Evolutionary conservation across 805 yeast genomes (phyloP).

Genomic region (Yamadazyma insecticola): DNA sequence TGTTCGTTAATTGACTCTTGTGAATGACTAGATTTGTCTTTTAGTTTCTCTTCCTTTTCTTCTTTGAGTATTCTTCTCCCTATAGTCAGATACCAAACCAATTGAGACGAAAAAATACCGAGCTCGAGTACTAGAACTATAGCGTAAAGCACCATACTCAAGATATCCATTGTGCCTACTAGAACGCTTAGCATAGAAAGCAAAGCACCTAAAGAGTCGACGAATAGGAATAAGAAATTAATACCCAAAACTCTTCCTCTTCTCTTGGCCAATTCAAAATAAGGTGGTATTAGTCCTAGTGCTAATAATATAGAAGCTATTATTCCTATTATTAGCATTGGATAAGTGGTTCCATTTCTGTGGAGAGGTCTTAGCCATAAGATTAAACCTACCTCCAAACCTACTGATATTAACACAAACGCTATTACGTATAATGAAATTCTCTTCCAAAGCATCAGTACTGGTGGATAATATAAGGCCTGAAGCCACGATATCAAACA

Average conservation of each 20-base stretch:
- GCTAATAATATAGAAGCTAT: conserved; percentile 74
- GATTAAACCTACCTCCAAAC: conserved; percentile 65
- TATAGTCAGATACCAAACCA: conserved; percentile 55
- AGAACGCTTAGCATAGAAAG: conserved; percentile 60
- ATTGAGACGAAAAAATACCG: conserved; percentile 71
- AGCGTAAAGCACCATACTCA: conserved; percentile 74
- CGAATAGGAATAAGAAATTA: conserved; percentile 68
- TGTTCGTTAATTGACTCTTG: no score
- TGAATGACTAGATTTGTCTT: background rate
- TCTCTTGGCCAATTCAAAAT: conserved; percentile 75
- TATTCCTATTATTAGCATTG: conserved; percentile 73
- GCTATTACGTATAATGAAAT: conserved; percentile 29
- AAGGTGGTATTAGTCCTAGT: conserved; percentile 82
- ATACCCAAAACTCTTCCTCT: conserved; percentile 85
- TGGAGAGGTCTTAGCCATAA: conserved; percentile 61
- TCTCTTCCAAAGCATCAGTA: conserved; percentile 27
- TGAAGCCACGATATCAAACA: conserved; percentile 66
- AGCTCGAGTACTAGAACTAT: conserved; percentile 70
- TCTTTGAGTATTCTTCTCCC: conserved; percentile 20
- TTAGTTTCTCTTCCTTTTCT: conserved; percentile 18
- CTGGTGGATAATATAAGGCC: conserved; percentile 67
- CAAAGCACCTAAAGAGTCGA: conserved; percentile 79
- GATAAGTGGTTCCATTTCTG: conserved; percentile 59
- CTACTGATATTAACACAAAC: conserved; percentile 46
- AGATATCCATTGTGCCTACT: conserved; percentile 61